Conservation (phyloP, 352 stramenopile genomes). For the Pythium utonaiense region DNA sequence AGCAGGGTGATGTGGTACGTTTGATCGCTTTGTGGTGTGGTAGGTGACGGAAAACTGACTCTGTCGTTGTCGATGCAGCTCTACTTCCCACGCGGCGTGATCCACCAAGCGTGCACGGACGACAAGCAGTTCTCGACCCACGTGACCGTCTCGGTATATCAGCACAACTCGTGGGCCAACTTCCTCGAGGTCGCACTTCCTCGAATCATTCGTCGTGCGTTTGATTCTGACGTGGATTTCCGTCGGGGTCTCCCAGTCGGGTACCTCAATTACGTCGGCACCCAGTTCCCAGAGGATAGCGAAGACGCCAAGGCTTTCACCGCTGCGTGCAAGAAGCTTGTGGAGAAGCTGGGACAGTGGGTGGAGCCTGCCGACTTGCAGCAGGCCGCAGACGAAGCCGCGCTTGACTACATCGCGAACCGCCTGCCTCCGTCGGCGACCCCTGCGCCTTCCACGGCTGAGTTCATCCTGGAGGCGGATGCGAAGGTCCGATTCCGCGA, state of each 20-base stretch:
- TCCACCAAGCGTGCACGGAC: slow-evolving; percentile 79
- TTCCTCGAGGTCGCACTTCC: slow-evolving; percentile 81
- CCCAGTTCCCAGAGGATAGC: slow-evolving; percentile 46
- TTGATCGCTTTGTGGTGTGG: neutral
- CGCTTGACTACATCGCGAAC: slow-evolving; percentile 74
- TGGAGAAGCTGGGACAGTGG: slow-evolving; percentile 47
- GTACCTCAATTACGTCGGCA: slow-evolving; percentile 73
- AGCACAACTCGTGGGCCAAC: slow-evolving; percentile 87
- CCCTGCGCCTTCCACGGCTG: slow-evolving; percentile 15
- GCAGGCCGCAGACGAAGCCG: slow-evolving; percentile 66
- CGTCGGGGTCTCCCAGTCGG: slow-evolving; percentile 65
- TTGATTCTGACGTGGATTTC: slow-evolving; percentile 73
- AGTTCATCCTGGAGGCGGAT: slow-evolving; percentile 46
- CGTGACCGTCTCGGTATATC: slow-evolving; percentile 86
- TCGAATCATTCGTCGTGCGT: slow-evolving; percentile 70
- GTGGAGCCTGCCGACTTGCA: slow-evolving; percentile 57
- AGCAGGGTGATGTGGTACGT: slow-evolving; percentile 72
- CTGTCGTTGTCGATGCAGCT: slow-evolving; percentile 27
- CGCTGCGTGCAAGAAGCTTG: slow-evolving; percentile 39
- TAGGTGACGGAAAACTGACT: neutral
- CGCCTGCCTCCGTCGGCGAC: slow-evolving; percentile 46
- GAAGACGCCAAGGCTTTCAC: slow-evolving; percentile 47
- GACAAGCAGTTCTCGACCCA: slow-evolving; percentile 80
- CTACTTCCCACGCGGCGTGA: slow-evolving; percentile 79
- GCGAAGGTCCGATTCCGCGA: slow-evolving; percentile 59